A percentile compares a stretch with the other conserved stretches of the same genome.
Conservation (phyloP, 345 rosid species). For the Luvunga scandens region DNA sequence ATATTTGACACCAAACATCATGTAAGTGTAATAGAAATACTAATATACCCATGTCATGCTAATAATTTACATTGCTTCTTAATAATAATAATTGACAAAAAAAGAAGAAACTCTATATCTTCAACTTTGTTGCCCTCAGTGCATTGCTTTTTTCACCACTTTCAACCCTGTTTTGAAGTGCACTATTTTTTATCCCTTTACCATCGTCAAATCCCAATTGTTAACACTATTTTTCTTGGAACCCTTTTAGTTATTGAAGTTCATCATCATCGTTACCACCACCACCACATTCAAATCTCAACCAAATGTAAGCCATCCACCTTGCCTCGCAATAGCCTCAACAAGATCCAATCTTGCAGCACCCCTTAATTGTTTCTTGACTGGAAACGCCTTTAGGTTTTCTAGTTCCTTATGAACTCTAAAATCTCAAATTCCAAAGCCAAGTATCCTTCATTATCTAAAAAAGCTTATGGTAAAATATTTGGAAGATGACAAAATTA, state of each 20-base stretch:
- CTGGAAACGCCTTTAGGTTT: slow-evolving; percentile 60
- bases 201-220: slow-evolving; percentile 12
- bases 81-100: neutral
- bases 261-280: slow-evolving; percentile 29
- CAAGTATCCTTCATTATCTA: slow-evolving; percentile 42
- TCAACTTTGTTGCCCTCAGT: slow-evolving; percentile 10
- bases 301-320: slow-evolving; percentile 86
- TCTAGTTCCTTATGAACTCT: slow-evolving; percentile 67
- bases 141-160: slow-evolving; percentile 1
- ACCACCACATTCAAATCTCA: slow-evolving; percentile 82
- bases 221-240: slow-evolving; percentile 5
- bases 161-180: slow-evolving; percentile 12
- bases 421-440: slow-evolving; percentile 68
- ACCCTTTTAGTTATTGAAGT: slow-evolving; percentile 1
- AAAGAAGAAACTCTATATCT: slow-evolving; percentile 27
- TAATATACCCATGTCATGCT: too few species aligned
- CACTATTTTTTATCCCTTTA: slow-evolving; percentile 20
- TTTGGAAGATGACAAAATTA: too few species aligned
- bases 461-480: neutral
- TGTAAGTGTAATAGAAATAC: too few species aligned
- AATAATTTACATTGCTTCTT: too few species aligned
- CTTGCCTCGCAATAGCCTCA: slow-evolving; percentile 49
- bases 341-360: slow-evolving; percentile 77
- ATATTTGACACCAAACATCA: too few species aligned
- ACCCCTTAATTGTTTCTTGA: slow-evolving; percentile 50